A percentile compares a stretch with the other conserved stretches of the same genome.
Evolutionary conservation across 371 early-diverging fungal genomes (phyloP).

Genomic region (Rhizopus stolonifer): DNA sequence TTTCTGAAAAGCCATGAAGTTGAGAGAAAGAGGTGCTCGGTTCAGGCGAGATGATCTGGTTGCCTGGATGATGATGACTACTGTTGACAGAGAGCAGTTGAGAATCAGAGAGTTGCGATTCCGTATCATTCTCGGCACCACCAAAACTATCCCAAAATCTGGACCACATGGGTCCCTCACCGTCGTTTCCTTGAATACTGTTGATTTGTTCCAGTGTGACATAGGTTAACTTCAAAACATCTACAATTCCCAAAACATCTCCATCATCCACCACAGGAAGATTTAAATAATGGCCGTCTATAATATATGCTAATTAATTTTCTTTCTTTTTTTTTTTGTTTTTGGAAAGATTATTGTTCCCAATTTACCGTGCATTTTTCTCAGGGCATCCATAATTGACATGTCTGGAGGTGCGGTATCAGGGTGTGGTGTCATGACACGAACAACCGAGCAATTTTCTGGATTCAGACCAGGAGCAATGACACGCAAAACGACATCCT

Average conservation of each 20-base stretch:
- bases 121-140: constrained; percentile 32
- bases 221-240: constrained; percentile 87
- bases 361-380: constrained; percentile 77
- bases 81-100: constrained; percentile 21
- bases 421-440: constrained; percentile 94
- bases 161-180: constrained; percentile 52
- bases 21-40: constrained; percentile 40
- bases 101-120: constrained; percentile 40
- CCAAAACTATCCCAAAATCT: constrained; percentile 56
- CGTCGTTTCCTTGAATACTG: constrained; percentile 40
- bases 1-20: constrained; percentile 40
- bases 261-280: constrained; percentile 79
- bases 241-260: constrained; percentile 80
- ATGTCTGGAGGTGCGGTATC: constrained; percentile 78
- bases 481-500: constrained; percentile 89
- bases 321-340: not conserved
- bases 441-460: constrained; percentile 78
- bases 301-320: not conserved
- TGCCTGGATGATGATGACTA: constrained; percentile 6
- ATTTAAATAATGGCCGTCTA: constrained; percentile 80
- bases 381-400: constrained; percentile 83
- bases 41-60: constrained; percentile 37
- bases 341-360: not conserved
- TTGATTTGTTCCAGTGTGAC: constrained; percentile 63
- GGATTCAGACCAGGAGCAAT: constrained; percentile 89